phyloP scores from a whole-genome alignment of 495 filamentous ascomycete genomes.

The Xylaria palmicola region DNA sequence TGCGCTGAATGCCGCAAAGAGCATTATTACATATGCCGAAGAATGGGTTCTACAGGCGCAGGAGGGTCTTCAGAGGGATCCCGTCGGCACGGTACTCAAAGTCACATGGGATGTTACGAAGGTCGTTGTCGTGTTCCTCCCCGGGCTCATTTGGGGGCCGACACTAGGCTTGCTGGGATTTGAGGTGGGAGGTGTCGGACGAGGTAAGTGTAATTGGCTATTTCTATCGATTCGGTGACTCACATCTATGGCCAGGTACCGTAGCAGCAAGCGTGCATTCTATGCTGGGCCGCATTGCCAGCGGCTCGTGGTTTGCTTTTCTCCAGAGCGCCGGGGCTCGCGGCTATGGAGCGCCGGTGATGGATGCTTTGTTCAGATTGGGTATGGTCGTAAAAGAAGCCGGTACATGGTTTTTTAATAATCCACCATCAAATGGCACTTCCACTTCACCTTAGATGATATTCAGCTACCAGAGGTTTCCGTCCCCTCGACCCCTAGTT shows the following conservation, averaged over 20 bases:
- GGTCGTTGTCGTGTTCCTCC: background rate
- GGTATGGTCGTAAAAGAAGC: too few relatives aligned
- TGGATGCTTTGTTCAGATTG: background rate
- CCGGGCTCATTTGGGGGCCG: background rate
- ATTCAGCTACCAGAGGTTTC: too few relatives aligned
- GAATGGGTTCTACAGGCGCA: background rate
- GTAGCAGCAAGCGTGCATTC: background rate
- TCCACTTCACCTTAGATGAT: too few relatives aligned
- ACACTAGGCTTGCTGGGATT: background rate
- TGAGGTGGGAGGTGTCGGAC: background rate
- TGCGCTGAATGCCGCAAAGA: background rate
- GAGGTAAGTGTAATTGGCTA: background rate
- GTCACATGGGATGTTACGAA: background rate
- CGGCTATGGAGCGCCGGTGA: background rate
- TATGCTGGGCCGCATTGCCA: background rate
- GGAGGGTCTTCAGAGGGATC: background rate
- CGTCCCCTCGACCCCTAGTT: too few relatives aligned
- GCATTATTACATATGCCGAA: background rate
- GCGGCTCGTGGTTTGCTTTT: background rate
- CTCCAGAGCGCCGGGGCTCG: slow-evolving; percentile 1
- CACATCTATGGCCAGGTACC: background rate
- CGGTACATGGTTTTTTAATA: too few relatives aligned
- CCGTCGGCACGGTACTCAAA: background rate
- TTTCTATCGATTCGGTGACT: background rate
- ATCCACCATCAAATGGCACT: too few relatives aligned